Base-by-base conservation (phyloP, 2,329 filamentous ascomycete species). In the Metarhizium guizhouense region DNA sequence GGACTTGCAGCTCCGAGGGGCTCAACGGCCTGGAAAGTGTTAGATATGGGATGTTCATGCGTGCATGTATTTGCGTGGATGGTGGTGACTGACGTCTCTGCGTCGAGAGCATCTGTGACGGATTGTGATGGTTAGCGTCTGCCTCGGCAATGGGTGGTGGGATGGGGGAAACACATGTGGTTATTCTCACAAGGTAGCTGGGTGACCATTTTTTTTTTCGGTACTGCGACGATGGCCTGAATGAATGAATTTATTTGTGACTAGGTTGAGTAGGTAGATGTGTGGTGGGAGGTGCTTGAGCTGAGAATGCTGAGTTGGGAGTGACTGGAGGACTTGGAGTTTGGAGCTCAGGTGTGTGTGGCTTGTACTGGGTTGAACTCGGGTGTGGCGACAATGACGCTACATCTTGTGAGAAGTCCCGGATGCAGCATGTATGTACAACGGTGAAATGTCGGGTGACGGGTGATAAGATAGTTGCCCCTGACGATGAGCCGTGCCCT, bases 1-100 rank as follows among this genome's bases (percentile, higher is more conserved):
- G 81, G 60, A 97, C 94, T 71, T 92, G 86, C 58, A 99, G 86
- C 74, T 99, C 94, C 52, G 90, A 88, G 56, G 90, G 84, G 74
- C 94, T 95, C 60, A 99, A 82, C 63, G 94, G 89, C 69, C 90
- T 94, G 64, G 54, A 14, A 18, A 16, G 7, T 16, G n/a, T 18
- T 32, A 29, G 25, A 36, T 20, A 16, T 47, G 43, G 48, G 18
- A 10, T 49, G 38, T 45, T 25, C 25, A 25, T 25, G 25, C 3
- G 4, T 25, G 25, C 25, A 25, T 4, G 25, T 25, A 25, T 25
- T 53, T 47, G 7, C 14, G 34, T 3, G 30, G 47, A 20, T 32
- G 11, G 52, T 20, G 30, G 45, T 47, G 40, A 73, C 79, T 67
- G 67, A 93, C 89, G 88, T 96, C 78, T 99, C 94, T 66, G 94